phyloP scores from a whole-genome alignment of 1,284 basidiomycete genomes.

The Blastosporella zonata region DNA sequence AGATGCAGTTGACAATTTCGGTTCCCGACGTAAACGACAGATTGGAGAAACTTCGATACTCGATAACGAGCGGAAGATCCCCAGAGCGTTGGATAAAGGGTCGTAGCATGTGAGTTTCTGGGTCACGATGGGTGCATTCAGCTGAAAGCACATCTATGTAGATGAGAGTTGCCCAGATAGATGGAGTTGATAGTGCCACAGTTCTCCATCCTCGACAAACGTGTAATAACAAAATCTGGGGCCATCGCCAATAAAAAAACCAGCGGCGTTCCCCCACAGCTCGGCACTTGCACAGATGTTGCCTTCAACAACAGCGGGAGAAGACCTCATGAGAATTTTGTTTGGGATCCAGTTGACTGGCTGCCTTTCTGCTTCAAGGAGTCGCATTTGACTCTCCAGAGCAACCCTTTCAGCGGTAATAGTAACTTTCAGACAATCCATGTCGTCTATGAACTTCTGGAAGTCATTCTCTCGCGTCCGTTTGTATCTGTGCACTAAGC shows the following conservation, averaged over 20 bases:
- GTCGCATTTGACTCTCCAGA: slow-evolving; percentile 27
- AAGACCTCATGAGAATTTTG: slow-evolving; percentile 46
- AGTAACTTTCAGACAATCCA: slow-evolving; percentile 35
- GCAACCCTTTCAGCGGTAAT: slow-evolving; percentile 30
- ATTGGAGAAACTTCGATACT: slow-evolving; percentile 25
- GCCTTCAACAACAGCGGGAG: slow-evolving; percentile 29
- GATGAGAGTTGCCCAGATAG: slow-evolving; percentile 39
- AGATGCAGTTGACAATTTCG: slow-evolving; percentile 17
- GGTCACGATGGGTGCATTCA: neutral
- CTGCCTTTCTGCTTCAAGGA: slow-evolving; percentile 36
- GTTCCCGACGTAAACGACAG: slow-evolving; percentile 18
- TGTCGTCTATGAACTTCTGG: slow-evolving; percentile 36
- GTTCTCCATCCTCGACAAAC: slow-evolving; percentile 44
- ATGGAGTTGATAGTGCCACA: slow-evolving; percentile 34
- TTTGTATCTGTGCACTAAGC: slow-evolving; percentile 35
- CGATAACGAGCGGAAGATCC: slow-evolving; percentile 33
- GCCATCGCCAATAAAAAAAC: slow-evolving; percentile 25
- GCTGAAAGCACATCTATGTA: slow-evolving; percentile 27
- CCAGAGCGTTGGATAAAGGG: slow-evolving; percentile 23
- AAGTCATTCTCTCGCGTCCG: slow-evolving; percentile 37
- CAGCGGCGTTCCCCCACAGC: slow-evolving; percentile 12
- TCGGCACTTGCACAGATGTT: slow-evolving; percentile 10
- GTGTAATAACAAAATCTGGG: slow-evolving; percentile 38
- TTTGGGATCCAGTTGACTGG: slow-evolving; percentile 49
- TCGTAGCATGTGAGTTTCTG: slow-evolving; percentile 18